Percentiles rank a stretch among this genome's conserved stretches.
phyloP scores from a whole-genome alignment of 306 rosid genomes.

The Castanopsis chinensis region DNA sequence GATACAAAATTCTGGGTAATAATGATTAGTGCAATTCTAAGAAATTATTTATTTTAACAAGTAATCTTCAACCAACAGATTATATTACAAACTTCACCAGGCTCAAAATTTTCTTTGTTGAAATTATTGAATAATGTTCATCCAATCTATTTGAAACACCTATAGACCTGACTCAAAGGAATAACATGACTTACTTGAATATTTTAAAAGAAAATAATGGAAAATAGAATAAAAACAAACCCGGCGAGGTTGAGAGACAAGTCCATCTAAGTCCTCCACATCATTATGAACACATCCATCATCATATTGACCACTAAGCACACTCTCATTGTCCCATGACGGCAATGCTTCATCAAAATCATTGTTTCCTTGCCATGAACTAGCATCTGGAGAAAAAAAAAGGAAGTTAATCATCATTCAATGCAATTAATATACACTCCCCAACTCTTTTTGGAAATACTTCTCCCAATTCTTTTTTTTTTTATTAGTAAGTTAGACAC shows the following conservation, averaged over 20 bases:
- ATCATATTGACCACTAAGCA: neutral
- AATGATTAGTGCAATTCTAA: neutral
- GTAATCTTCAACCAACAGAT: neutral
- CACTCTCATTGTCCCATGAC: conserved; percentile 24
- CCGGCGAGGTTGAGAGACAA: conserved; percentile 21
- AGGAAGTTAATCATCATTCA: neutral
- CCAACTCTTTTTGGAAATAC: neutral
- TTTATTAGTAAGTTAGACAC: too few relatives aligned
- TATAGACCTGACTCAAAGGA: neutral
- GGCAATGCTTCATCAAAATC: conserved; percentile 16
- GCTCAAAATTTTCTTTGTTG: too few relatives aligned
- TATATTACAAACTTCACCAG: too few relatives aligned
- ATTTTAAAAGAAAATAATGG: neutral
- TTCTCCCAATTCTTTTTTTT: neutral
- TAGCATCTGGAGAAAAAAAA: conserved; percentile 5
- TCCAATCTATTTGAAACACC: neutral
- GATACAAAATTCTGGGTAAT: neutral
- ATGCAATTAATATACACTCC: neutral
- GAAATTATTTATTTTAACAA: neutral
- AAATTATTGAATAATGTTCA: too few relatives aligned
- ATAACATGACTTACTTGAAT: neutral
- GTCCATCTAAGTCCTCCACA: conserved; percentile 7
- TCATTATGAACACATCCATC: conserved; percentile 6
- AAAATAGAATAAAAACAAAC: conserved; percentile 6
- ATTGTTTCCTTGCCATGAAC: conserved; percentile 8